phyloP scores from a whole-genome alignment of 1,139 yeast genomes.

The Candida mesenterica region DNA sequence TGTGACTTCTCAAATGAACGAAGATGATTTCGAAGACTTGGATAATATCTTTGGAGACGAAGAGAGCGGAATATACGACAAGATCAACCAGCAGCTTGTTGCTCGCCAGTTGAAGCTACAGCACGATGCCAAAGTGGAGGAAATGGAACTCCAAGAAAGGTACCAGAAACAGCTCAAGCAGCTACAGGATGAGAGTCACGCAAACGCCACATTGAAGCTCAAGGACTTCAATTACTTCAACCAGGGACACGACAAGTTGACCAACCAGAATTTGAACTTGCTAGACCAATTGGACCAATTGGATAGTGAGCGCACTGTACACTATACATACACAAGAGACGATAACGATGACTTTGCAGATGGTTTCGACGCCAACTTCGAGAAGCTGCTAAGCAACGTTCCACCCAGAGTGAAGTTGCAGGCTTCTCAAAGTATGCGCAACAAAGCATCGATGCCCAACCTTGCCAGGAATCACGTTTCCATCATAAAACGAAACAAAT shows the following conservation, averaged over 20 bases:
- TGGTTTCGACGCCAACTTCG: constrained; percentile 26
- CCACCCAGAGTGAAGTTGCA: not conserved
- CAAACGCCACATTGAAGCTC: constrained; percentile 28
- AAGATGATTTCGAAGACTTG: constrained; percentile 42
- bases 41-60: constrained; percentile 41
- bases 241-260: constrained; percentile 9
- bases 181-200: constrained; percentile 16
- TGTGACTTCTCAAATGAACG: constrained; percentile 39
- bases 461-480: constrained; percentile 15
- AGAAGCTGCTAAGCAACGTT: constrained; percentile 6
- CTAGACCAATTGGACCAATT: constrained; percentile 20
- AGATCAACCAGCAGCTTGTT: constrained; percentile 17
- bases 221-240: constrained; percentile 26
- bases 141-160: constrained; percentile 25
- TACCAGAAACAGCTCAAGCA: constrained; percentile 16
- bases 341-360: constrained; percentile 42
- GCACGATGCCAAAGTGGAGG: constrained; percentile 37
- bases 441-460: constrained; percentile 31
- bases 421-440: constrained; percentile 5
- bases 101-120: constrained; percentile 29
- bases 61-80: constrained; percentile 35
- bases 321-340: constrained; percentile 39
- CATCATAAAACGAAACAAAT: constrained; percentile 27
- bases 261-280: constrained; percentile 18
- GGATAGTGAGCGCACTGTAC: constrained; percentile 35